Evolutionary conservation across 2,329 filamentous ascomycete species (phyloP), one percentile per base, ranked within the genome.

Genomic region (Xylariomycetidae sp.): DNA sequence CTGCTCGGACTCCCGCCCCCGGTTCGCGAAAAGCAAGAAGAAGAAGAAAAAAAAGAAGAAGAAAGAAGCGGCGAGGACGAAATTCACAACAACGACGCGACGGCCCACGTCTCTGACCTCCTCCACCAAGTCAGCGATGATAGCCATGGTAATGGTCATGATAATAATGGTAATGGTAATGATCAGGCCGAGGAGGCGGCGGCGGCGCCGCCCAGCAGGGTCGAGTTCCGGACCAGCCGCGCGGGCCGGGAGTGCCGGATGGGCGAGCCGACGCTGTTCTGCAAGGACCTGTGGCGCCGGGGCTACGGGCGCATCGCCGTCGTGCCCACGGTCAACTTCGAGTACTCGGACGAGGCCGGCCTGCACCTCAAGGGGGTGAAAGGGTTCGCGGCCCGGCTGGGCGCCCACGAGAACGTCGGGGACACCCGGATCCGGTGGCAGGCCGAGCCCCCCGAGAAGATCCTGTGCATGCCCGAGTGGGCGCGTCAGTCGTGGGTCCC

Each of bases 201-300:
- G n/a, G n/a, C n/a, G n/a, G n/a, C n/a, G n/a, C n/a, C n/a, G n/a
- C n/a, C n/a, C n/a, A n/a, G n/a, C n/a, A n/a, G 56, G 8, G 49
- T 77, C 3, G 41, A 49, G 5, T 79, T 79, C 45, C 62, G 75
- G 2, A 46, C 44, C 2, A 45, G 54, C 5, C 38, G 49, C 12
- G 44, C 54, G 11, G 58, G 50, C 4, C n/a, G n/a, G n/a, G 75
- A 79, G 47, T 80, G 74, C 36, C 58, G 50, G 9, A 65, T 70
- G 40, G 73, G 73, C 3, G 75, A 80, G 49, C 71, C 74, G 2
- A 63, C 67, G 34, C 47, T 77, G 9, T 70, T 79, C 27, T 72
- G 69, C 41, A 78, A 77, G 37, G 74, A 80, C 40, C 36, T 79
- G 44, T 80, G 74, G 70, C 59, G 46, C 11, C 42, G 50, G 5